These are phyloP conservation scores for Thalassiosira livingstoniorum DNA, from an alignment of 352 stramenopile species.

Conservation along the genomic window DNA sequence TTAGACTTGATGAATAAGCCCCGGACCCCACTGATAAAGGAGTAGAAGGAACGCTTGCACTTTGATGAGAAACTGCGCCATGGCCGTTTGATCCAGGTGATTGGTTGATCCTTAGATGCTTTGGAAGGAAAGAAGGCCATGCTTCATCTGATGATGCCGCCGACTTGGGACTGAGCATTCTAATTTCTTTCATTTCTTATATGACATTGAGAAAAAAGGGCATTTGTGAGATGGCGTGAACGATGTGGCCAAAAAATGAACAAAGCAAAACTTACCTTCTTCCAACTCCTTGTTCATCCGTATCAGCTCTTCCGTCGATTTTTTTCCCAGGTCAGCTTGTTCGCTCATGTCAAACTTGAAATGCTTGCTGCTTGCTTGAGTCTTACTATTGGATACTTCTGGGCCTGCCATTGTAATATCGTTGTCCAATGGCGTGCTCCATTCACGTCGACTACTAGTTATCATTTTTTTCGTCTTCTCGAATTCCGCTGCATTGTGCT, in stretches of 20 bases:
- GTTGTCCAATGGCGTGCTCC: not conserved
- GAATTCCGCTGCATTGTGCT: slow-evolving; percentile 33
- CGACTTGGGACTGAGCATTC: slow-evolving; percentile 19
- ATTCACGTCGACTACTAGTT: slow-evolving; percentile 11
- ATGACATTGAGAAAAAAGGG: not conserved
- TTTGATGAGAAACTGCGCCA: no score
- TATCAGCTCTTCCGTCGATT: slow-evolving; percentile 43
- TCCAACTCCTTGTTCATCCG: slow-evolving; percentile 50
- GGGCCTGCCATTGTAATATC: not conserved
- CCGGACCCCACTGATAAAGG: no score
- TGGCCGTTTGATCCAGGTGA: no score
- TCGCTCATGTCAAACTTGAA: slow-evolving; percentile 31
- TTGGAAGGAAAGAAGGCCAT: no score
- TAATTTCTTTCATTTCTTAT: slow-evolving; percentile 31
- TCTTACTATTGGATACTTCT: no score
- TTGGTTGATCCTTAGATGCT: no score
- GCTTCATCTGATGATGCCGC: no score
- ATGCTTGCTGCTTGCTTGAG: not conserved
- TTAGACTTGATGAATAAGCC: no score
- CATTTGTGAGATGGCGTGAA: not conserved
- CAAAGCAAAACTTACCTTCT: slow-evolving; percentile 23
- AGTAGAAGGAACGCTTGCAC: no score
- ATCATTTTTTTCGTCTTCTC: slow-evolving; percentile 29
- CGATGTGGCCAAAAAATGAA: not conserved
- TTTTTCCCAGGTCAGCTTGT: not conserved